phyloP scores from a whole-genome alignment of 169 alveolate genomes.

The Amoebophrya sp. region DNA sequence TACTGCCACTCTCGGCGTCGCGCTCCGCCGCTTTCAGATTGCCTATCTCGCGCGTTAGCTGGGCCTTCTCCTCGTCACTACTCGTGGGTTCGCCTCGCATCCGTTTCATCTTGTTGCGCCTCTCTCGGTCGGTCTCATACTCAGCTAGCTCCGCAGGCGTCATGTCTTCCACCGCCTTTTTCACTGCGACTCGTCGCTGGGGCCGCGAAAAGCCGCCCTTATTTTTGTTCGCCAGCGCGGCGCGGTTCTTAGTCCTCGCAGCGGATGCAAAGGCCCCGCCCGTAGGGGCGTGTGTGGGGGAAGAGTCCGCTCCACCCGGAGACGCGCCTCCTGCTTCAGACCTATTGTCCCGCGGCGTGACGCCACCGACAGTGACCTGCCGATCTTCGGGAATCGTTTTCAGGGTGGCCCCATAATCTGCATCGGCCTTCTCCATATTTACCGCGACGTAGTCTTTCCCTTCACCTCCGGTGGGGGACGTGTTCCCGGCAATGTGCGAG shows the following conservation, averaged over 20 bases:
- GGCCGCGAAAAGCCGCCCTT: not conserved
- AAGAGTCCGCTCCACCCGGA: not conserved
- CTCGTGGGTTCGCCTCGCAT: slow-evolving; percentile 16
- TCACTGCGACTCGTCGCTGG: not conserved
- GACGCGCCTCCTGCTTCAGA: not conserved
- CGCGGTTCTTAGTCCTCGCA: not conserved
- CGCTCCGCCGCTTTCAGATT: slow-evolving; percentile 18
- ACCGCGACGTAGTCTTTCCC: not conserved
- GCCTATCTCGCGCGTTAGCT: slow-evolving; percentile 4
- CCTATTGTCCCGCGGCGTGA: not conserved
- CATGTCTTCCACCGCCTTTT: not conserved
- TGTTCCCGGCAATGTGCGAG: too few relatives aligned
- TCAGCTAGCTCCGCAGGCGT: not conserved
- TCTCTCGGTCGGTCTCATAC: not conserved
- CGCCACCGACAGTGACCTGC: not conserved
- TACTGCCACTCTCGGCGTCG: not conserved
- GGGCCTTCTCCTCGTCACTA: not conserved
- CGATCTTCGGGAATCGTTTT: not conserved
- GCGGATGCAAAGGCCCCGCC: not conserved
- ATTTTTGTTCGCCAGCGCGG: too few relatives aligned
- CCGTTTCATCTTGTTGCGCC: slow-evolving; percentile 13
- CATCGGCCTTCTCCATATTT: not conserved
- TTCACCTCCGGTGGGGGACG: too few relatives aligned
- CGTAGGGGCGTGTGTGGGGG: not conserved
- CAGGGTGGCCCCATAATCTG: not conserved